Conservation (phyloP, 1,139 yeast species). For the Hanseniaspora gamundiae region DNA sequence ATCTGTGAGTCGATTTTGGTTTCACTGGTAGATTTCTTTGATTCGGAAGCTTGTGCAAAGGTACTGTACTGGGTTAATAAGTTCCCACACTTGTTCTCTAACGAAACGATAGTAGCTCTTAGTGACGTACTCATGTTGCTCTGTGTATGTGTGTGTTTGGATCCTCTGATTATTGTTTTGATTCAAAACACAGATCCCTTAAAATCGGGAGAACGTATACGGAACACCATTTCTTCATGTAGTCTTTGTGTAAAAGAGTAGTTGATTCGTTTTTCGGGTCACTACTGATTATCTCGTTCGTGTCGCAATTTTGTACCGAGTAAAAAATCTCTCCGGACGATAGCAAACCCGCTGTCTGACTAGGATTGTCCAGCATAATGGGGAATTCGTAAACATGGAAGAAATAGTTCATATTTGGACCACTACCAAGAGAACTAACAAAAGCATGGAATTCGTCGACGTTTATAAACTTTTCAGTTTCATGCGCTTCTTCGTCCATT, state of each 20-base stretch:
- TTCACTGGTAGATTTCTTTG: slow-evolving; percentile 39
- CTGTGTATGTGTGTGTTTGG: background rate
- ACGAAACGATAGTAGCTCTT: slow-evolving; percentile 12
- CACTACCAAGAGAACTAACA: background rate
- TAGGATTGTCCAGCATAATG: slow-evolving; percentile 2
- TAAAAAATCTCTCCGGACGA: slow-evolving; percentile 15
- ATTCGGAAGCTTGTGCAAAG: slow-evolving; percentile 38
- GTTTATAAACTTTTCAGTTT: background rate
- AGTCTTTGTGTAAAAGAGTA: slow-evolving; percentile 3
- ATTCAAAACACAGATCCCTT: background rate
- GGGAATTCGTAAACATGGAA: slow-evolving; percentile 6
- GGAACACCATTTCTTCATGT: slow-evolving; percentile 18
- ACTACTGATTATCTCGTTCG: slow-evolving; percentile 16
- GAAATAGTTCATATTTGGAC: background rate
- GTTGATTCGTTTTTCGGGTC: background rate
- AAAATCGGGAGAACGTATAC: slow-evolving; percentile 8
- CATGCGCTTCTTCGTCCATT: too few relatives aligned
- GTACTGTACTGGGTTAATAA: slow-evolving; percentile 40
- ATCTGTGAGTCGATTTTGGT: slow-evolving; percentile 31
- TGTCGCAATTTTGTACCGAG: slow-evolving; percentile 20
- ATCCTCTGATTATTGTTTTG: background rate
- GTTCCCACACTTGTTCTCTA: slow-evolving; percentile 45
- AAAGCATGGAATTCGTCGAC: background rate
- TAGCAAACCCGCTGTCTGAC: too few relatives aligned
- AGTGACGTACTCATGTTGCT: background rate